Evolutionary conservation across 768 basidiomycete genomes (phyloP), one percentile per base, ranked within the genome.

Genomic region (Rhizopogon vinicolor): DNA sequence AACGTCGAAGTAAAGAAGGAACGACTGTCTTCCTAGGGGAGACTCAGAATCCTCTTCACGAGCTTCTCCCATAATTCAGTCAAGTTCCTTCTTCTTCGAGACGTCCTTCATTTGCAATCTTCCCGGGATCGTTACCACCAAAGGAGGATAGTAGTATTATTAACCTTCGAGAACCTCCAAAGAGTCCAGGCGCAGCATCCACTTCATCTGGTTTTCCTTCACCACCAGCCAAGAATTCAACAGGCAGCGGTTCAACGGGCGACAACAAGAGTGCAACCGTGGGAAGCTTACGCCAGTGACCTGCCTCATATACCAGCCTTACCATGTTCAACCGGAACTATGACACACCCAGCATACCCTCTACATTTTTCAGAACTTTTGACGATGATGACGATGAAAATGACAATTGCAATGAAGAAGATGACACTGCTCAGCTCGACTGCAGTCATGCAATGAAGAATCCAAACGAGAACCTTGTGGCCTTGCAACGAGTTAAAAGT

Each of bases 241-340:
- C n/a, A n/a, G n/a, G n/a, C 35, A 90, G 88, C 67, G 87, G 87
- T 40, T 89, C 87, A 62, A 84, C 82, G 4, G 85, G 84, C 43
- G 85, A 85, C 70, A 78, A 78, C 44, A 74, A 69, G 51, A 79
- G 75, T 57, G 71, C 68, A 5, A 67, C 67, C 57, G 68, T 70
- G 51, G 75, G 75, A 57, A 75, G 74, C 62, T 55, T 74, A 56
- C 73, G 75, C 59, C 65, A 65, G 51, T 72, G 67, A 41, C 65
- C 70, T 44, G 51, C 58, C 41, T 63, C 74, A 37, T 62, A 65
- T 57, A 58, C 66, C 22, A 50, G 60, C 50, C 53, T 67, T 60
- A 72, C 70, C 58, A 79, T 78, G 72, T 52, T 68, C 58, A 72
- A 74, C 70, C 74, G 72, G 55, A 60, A 60, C 43, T 67, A 75